These are phyloP conservation scores for Akanthomyces muscarius DNA, from an alignment of 2,329 filamentous ascomycete genomes.

Conservation along the genomic window DNA sequence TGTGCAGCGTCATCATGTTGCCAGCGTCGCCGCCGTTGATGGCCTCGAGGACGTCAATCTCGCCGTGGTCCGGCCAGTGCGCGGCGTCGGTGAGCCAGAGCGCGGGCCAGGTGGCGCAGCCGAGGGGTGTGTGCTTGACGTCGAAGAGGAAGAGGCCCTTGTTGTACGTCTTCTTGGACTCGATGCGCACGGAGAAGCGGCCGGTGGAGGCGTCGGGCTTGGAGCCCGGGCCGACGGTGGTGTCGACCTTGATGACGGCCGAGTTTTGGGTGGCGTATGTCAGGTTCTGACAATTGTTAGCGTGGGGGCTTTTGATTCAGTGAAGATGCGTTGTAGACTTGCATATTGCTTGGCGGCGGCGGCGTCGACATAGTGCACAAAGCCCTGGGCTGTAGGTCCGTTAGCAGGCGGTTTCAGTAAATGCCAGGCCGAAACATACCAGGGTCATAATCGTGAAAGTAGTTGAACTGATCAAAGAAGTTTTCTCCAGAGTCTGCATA, in stretches of 20 bases:
- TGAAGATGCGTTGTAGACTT: slow-evolving; percentile 22
- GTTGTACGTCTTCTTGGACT: slow-evolving; percentile 57
- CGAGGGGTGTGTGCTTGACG: slow-evolving; percentile 58
- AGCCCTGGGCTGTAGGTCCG: slow-evolving; percentile 37
- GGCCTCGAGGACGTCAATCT: slow-evolving; percentile 61
- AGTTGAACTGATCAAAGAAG: slow-evolving; percentile 55
- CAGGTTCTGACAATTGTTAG: slow-evolving; percentile 47
- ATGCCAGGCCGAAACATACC: slow-evolving; percentile 26
- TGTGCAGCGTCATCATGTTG: slow-evolving; percentile 59
- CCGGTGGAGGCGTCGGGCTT: slow-evolving; percentile 52
- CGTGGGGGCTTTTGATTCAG: not conserved
- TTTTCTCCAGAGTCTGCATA: slow-evolving; percentile 44
- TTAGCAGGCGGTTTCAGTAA: not conserved
- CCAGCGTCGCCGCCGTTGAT: slow-evolving; percentile 51
- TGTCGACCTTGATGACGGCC: slow-evolving; percentile 59
- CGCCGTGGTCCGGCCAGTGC: slow-evolving; percentile 61
- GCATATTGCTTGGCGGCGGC: slow-evolving; percentile 40
- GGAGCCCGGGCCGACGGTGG: slow-evolving; percentile 45
- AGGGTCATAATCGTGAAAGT: slow-evolving; percentile 48
- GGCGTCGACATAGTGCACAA: slow-evolving; percentile 51
- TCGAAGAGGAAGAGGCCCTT: slow-evolving; percentile 66
- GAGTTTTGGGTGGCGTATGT: slow-evolving; percentile 53
- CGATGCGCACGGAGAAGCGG: slow-evolving; percentile 59
- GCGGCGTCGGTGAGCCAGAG: slow-evolving; percentile 60
- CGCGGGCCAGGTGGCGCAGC: slow-evolving; percentile 62